Percentiles rank a stretch among this genome's conserved stretches.
Evolutionary conservation across 306 rosid genomes (phyloP).

Genomic region (cucumber (Cucumis sativus)): Cucumber_9930_V3 NC_026658.2:1703501-1704000

Average conservation of each 20-base stretch:
- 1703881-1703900: not conserved
- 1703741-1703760: slow-evolving; percentile 65
- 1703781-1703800: slow-evolving; percentile 86
- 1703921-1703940: too few species aligned
- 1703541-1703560: not conserved
- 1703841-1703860: not conserved
- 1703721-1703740: not conserved
- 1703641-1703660: not conserved
- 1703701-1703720: not conserved
- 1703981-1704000: too few species aligned
- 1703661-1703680: not conserved
- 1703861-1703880: not conserved
- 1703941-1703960: too few species aligned
- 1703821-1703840: slow-evolving; percentile 6
- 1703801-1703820: not conserved
- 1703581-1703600: not conserved
- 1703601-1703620: not conserved
- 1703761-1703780: slow-evolving; percentile 87
- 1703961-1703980: too few species aligned
- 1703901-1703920: too few species aligned
- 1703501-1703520: not conserved
- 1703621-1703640: not conserved
- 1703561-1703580: slow-evolving; percentile 1
- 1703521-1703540: slow-evolving; percentile 2
- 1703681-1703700: not conserved